Evolutionary conservation across 805 yeast species (phyloP).

Genomic region (Hemisphaericaspora nanyangensis): DNA sequence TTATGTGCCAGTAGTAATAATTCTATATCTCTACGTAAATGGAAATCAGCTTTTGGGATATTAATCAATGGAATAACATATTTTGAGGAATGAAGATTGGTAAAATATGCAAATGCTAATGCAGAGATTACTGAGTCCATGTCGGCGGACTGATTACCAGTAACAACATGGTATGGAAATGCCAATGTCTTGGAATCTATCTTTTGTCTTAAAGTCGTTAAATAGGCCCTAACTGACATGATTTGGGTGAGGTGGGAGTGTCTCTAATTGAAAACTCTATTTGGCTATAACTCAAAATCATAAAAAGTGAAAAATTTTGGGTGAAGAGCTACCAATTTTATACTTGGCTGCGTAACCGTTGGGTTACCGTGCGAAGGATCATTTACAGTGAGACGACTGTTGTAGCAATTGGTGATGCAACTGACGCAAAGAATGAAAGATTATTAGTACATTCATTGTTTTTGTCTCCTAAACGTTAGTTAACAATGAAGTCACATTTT

Average conservation of each 20-base stretch:
- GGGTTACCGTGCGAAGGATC: too few relatives aligned
- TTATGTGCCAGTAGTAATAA: slow-evolving; percentile 45
- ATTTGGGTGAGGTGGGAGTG: not conserved
- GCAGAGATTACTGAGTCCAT: slow-evolving; percentile 85
- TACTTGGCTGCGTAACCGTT: too few relatives aligned
- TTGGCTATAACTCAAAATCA: too few relatives aligned
- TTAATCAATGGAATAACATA: slow-evolving; percentile 68
- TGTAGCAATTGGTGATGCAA: too few relatives aligned
- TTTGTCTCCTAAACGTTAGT: too few relatives aligned
- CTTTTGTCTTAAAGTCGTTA: slow-evolving; percentile 16
- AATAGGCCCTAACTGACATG: slow-evolving; percentile 27
- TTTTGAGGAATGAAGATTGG: slow-evolving; percentile 25
- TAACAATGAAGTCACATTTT: too few relatives aligned
- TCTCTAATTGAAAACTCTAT: too few relatives aligned
- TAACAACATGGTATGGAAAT: slow-evolving; percentile 40
- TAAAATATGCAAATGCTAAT: slow-evolving; percentile 64
- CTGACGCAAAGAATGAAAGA: too few relatives aligned
- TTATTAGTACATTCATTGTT: too few relatives aligned
- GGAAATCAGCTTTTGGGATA: slow-evolving; percentile 62
- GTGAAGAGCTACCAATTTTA: too few relatives aligned
- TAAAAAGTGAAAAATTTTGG: too few relatives aligned
- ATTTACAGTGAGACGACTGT: too few relatives aligned
- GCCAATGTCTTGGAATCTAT: slow-evolving; percentile 11
- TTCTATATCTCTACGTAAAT: slow-evolving; percentile 67
- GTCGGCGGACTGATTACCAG: slow-evolving; percentile 86